Base-by-base conservation (phyloP, 768 basidiomycete genomes). In the Omphalotus guepiniiformis region DNA sequence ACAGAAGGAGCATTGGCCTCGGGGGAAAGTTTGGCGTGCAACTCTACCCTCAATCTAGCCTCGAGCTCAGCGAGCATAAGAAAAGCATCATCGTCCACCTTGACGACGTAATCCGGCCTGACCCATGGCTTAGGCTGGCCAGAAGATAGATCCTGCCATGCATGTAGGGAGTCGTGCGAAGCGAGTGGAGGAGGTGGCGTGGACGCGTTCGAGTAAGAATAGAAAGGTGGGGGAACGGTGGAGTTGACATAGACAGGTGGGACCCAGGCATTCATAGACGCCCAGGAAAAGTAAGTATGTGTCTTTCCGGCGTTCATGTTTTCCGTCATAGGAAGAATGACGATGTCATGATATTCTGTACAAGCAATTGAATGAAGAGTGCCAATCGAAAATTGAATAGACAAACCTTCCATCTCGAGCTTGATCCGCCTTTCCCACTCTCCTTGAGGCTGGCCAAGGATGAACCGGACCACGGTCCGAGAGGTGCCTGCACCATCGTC, bases 221-320 rank as follows among this genome's bases (percentile, higher is more conserved):
- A 82, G 15, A 58, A 62, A 8, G 76, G 78, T 3, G 75, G 70
- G 3, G 68, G 63, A 28, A 65, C 58, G 30, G 72, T 68, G 42
- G 71, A 67, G 53, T 76, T 68, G 55, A 65, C 63, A 59, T 85
- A 84, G 30, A 86, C 71, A 16, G 88, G 84, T 34, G 93, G 93
- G 0, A 97, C 92, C 79, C 89, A 93, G 8, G 93, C 93, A 55
- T 89, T 83, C 58, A 83, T 78, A 29, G 89, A 80, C 4, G 94
- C 91, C 95, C 95, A 98, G 12, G 81, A 79, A 71, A 93, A 97
- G 69, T 85, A 98, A 2, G 85, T 80, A 60, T 95, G 76, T 4
- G 89, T 88, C 66, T 98, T 98, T 48, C 95, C 95, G 39, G 78
- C 71, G 65, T 98, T 97, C 95, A 98, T 97, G 65, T 97, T 96